Conservation (phyloP, 2,329 filamentous ascomycete genomes). For the Fusarium beomiforme region DNA sequence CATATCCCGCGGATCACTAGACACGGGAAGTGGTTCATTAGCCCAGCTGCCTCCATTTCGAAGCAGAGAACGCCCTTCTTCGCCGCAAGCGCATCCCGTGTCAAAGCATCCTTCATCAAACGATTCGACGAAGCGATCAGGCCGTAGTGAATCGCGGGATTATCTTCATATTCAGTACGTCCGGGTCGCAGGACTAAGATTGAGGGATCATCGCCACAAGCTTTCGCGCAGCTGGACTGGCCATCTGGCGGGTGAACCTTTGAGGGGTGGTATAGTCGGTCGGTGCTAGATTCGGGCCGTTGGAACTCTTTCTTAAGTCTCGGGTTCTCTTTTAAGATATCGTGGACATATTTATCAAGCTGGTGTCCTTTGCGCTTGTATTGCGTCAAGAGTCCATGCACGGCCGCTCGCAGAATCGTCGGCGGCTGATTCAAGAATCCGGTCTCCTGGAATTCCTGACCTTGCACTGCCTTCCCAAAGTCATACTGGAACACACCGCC, state of each 20-base stretch:
- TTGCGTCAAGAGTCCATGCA: not conserved
- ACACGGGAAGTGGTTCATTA: not conserved
- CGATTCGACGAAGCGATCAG: constrained; percentile 28
- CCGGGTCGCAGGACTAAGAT: not conserved
- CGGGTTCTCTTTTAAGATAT: too few relatives aligned
- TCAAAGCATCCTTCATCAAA: constrained; percentile 33
- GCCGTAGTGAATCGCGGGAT: constrained; percentile 28
- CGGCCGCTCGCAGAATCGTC: not conserved
- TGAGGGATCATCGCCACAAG: too few relatives aligned
- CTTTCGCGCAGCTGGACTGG: too few relatives aligned
- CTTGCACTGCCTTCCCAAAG: constrained; percentile 32
- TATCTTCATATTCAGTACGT: not conserved
- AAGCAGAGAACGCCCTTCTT: not conserved
- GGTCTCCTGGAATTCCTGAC: too few relatives aligned
- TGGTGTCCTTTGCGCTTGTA: constrained; percentile 1
- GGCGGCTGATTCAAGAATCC: constrained; percentile 23
- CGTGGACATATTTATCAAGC: too few relatives aligned
- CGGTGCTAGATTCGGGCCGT: too few relatives aligned
- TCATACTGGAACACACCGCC: constrained; percentile 37
- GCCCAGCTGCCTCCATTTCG: too few relatives aligned
- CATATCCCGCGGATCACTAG: not conserved
- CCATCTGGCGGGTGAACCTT: too few relatives aligned
- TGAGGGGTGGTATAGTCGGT: too few relatives aligned
- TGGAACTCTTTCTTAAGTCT: too few relatives aligned
- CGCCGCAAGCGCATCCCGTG: constrained; percentile 9